These are phyloP conservation scores for Hypoxylon subgilvum DNA, from an alignment of 495 filamentous ascomycete genomes.

Conservation along the genomic window DNA sequence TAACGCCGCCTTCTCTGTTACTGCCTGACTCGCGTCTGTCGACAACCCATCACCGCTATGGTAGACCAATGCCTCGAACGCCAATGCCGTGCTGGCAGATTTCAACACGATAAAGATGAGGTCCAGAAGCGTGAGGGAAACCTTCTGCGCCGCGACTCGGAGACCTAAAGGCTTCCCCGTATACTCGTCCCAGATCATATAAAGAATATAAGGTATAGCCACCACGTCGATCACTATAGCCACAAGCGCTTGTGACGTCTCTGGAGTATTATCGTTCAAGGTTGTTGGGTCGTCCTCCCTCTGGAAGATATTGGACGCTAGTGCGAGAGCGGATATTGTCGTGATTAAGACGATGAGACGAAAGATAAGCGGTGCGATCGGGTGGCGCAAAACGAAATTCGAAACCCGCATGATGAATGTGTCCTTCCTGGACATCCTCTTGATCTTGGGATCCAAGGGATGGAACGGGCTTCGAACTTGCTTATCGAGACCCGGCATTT, in stretches of 20 bases:
- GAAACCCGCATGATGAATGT: slow-evolving; percentile 50
- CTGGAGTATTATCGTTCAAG: slow-evolving; percentile 45
- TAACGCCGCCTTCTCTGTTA: slow-evolving; percentile 59
- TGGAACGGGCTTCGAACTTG: slow-evolving; percentile 60
- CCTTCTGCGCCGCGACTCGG: slow-evolving; percentile 79
- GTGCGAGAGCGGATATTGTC: slow-evolving; percentile 78
- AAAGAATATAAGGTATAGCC: slow-evolving; percentile 85
- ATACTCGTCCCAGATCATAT: slow-evolving; percentile 97
- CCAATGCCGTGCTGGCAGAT: slow-evolving; percentile 85
- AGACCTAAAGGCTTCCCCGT: slow-evolving; percentile 90
- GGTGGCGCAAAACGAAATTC: slow-evolving; percentile 70
- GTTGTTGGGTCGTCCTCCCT: slow-evolving; percentile 52
- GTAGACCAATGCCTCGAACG: slow-evolving; percentile 82
- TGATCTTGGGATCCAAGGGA: slow-evolving; percentile 44
- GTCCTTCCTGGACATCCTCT: slow-evolving; percentile 53
- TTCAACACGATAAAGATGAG: slow-evolving; percentile 96
- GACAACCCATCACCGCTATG: slow-evolving; percentile 51
- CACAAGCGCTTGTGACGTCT: slow-evolving; percentile 80
- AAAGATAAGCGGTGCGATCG: slow-evolving; percentile 83
- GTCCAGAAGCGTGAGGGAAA: slow-evolving; percentile 86
- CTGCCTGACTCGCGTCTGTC: not conserved
- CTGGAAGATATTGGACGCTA: slow-evolving; percentile 77
- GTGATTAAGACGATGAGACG: slow-evolving; percentile 83
- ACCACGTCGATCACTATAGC: slow-evolving; percentile 89
- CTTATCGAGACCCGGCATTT: slow-evolving; percentile 57